A percentile compares a stretch with the other conserved stretches of the same genome.
These are phyloP conservation scores for Candida krabiensis DNA, from an alignment of 805 yeast species.

Conservation along the genomic window DNA sequence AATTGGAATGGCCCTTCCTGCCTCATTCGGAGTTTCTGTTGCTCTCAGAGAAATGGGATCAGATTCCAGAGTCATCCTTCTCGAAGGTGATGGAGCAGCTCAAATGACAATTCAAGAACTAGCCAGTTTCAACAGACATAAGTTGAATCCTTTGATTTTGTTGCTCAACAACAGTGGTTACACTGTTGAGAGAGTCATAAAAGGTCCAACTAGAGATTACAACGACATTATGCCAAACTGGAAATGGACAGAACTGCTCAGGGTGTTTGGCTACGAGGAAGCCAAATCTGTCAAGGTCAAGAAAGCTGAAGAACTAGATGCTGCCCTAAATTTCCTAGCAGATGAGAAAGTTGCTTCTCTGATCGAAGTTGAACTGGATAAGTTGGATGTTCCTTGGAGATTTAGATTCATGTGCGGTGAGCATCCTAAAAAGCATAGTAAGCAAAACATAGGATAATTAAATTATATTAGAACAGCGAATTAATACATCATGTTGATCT, in stretches of 20 bases:
- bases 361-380: conserved; percentile 59
- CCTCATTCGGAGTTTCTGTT: conserved; percentile 77
- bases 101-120: conserved; percentile 90
- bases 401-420: conserved; percentile 41
- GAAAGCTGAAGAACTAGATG: conserved; percentile 39
- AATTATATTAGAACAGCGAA: not conserved
- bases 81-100: conserved; percentile 93
- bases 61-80: conserved; percentile 54
- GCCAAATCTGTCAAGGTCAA: conserved; percentile 33
- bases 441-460: not conserved
- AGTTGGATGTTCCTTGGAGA: conserved; percentile 66
- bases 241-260: conserved; percentile 74
- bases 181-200: conserved; percentile 83
- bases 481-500: conserved; percentile 1
- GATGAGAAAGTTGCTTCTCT: conserved; percentile 35
- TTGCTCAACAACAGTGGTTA: conserved; percentile 85
- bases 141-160: conserved; percentile 64
- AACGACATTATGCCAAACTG: conserved; percentile 82
- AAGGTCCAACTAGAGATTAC: conserved; percentile 73
- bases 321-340: conserved; percentile 36
- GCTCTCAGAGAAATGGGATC: conserved; percentile 58
- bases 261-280: conserved; percentile 57
- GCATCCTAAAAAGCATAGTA: not conserved
- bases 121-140: conserved; percentile 23
- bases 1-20: conserved; percentile 87